A percentile compares a stretch with the other conserved stretches of the same genome.
phyloP scores from a whole-genome alignment of 208 protist genomes.

The Hexamita inflata region DNA sequence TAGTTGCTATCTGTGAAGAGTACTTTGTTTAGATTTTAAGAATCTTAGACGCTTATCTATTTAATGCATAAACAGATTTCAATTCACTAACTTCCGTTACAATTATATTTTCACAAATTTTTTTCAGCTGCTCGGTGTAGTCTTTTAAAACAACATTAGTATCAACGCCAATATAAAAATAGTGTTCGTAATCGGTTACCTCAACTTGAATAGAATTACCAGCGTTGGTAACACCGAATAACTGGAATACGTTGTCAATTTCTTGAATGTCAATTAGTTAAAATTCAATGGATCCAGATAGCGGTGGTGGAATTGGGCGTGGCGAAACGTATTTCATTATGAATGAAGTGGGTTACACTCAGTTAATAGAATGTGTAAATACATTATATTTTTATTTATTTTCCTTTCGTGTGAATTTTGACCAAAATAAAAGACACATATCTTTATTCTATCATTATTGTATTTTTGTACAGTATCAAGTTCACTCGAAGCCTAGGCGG shows the following conservation, averaged over 20 bases:
- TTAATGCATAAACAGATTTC: not conserved
- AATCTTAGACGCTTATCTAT: not conserved
- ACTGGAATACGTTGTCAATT: not conserved
- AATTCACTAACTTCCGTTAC: not conserved
- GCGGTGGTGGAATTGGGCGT: no score
- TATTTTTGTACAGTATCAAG: no score
- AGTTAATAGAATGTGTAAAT: no score
- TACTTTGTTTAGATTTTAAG: not conserved
- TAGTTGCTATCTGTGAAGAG: not conserved
- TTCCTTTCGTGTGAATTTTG: no score
- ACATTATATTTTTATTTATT: no score
- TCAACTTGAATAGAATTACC: not conserved
- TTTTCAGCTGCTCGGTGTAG: not conserved
- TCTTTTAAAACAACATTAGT: not conserved
- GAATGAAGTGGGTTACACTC: no score
- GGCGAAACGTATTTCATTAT: no score
- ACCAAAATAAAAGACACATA: no score
- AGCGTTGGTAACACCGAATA: slow-evolving; percentile 3
- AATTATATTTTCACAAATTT: not conserved
- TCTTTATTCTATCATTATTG: no score
- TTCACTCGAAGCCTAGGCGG: no score
- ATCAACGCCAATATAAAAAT: slow-evolving; percentile 3
- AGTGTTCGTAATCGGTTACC: slow-evolving; percentile 5
- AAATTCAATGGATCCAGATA: not conserved
- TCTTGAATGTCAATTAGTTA: slow-evolving; percentile 6